phyloP scores from a whole-genome alignment of 2,329 filamentous ascomycete genomes.

The Colletotrichum spaethianum region DNA sequence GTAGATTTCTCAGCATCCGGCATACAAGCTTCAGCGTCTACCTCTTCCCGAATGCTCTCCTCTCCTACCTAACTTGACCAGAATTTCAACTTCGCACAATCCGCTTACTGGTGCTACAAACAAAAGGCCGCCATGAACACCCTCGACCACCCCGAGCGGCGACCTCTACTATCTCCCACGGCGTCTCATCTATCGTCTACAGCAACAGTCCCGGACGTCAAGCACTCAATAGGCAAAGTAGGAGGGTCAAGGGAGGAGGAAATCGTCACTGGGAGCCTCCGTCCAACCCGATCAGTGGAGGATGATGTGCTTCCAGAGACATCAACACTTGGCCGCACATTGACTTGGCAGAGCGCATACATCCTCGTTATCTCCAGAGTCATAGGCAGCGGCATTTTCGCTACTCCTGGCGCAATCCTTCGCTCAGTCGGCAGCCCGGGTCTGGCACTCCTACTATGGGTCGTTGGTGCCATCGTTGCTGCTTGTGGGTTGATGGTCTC shows the following conservation, averaged over 20 bases:
- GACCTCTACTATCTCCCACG: slow-evolving; percentile 13
- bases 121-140: neutral
- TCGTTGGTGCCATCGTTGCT: slow-evolving; percentile 72
- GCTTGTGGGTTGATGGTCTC: slow-evolving; percentile 73
- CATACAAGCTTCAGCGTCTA: neutral
- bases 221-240: neutral
- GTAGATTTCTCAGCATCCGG: no score
- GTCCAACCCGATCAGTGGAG: slow-evolving; percentile 57
- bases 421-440: slow-evolving; percentile 77
- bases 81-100: neutral
- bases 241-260: neutral
- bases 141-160: slow-evolving; percentile 9
- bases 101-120: no score
- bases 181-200: neutral
- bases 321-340: slow-evolving; percentile 69
- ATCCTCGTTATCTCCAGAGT: slow-evolving; percentile 78
- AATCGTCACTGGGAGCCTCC: neutral
- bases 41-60: neutral
- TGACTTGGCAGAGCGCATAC: slow-evolving; percentile 75
- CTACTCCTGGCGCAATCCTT: slow-evolving; percentile 78
- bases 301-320: slow-evolving; percentile 73
- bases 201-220: neutral
- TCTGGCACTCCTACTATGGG: slow-evolving; percentile 73
- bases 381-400: slow-evolving; percentile 80
- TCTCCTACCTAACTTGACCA: no score